A percentile compares a stretch with the other conserved stretches of the same genome.
These are phyloP conservation scores for Xylaria digitata DNA, from an alignment of 2,329 filamentous ascomycete species.

Conservation along the genomic window DNA sequence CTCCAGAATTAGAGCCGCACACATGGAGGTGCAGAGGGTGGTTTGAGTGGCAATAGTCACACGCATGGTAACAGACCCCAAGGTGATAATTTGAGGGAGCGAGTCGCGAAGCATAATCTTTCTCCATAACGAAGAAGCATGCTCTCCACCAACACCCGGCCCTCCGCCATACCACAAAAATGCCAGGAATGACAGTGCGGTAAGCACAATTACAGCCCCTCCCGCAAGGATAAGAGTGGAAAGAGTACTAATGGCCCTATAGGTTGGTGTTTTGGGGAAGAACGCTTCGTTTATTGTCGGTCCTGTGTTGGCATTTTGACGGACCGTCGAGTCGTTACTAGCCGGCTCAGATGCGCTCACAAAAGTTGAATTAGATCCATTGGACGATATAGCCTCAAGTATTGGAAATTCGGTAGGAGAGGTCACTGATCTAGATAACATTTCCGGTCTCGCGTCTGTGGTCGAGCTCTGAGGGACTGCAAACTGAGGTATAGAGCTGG, in stretches of 20 bases:
- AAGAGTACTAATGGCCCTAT: neutral
- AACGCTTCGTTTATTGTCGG: no score
- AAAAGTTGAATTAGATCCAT: no score
- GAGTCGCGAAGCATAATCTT: slow-evolving; percentile 14
- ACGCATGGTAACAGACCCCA: slow-evolving; percentile 6
- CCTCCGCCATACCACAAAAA: slow-evolving; percentile 17
- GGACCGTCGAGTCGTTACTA: no score
- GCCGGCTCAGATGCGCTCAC: no score
- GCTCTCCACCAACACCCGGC: neutral
- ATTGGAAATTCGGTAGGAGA: no score
- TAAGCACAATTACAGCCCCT: neutral
- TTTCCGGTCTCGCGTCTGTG: no score
- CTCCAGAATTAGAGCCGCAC: slow-evolving; percentile 13
- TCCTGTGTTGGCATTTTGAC: no score
- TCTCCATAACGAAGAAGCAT: slow-evolving; percentile 2
- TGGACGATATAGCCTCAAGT: no score
- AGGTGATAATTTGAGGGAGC: neutral
- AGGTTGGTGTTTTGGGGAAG: no score
- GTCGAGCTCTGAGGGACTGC: no score
- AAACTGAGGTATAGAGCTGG: no score
- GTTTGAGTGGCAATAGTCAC: slow-evolving; percentile 2
- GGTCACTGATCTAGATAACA: no score
- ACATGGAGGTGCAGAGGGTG: slow-evolving; percentile 3
- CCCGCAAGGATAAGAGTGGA: neutral
- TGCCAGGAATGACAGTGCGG: neutral